phyloP scores from a whole-genome alignment of 257 asterid species.

The Salvia miltiorrhiza region DNA sequence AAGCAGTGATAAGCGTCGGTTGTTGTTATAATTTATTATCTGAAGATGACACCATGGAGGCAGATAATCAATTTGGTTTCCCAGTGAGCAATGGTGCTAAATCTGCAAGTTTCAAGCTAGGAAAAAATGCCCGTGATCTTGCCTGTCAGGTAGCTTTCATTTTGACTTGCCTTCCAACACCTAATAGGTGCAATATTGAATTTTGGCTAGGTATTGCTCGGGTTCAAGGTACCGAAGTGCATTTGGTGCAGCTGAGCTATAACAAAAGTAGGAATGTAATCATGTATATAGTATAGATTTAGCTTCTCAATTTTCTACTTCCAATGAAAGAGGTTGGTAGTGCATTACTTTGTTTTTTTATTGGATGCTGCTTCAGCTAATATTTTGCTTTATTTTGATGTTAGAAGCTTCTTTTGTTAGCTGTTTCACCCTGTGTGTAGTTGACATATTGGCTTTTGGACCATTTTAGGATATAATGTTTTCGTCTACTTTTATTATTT shows the following conservation, averaged over 20 bases:
- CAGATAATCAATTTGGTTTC: slow-evolving; percentile 56
- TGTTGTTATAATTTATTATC: slow-evolving; percentile 91
- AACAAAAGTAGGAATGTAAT: slow-evolving; percentile 2
- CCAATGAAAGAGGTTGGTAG: neutral
- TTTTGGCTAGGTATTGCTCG: neutral
- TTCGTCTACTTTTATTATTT: neutral
- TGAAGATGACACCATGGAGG: slow-evolving; percentile 42
- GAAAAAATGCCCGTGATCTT: slow-evolving; percentile 78
- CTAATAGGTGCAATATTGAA: slow-evolving; percentile 15
- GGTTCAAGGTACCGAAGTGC: neutral
- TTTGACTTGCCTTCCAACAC: neutral
- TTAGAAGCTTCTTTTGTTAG: neutral
- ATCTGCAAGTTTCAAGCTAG: slow-evolving; percentile 47
- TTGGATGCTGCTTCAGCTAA: slow-evolving; percentile 13
- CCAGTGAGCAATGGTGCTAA: slow-evolving; percentile 78
- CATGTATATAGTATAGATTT: neutral
- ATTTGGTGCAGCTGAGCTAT: neutral
- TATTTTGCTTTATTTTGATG: slow-evolving; percentile 6
- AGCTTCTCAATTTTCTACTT: neutral
- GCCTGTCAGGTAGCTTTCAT: slow-evolving; percentile 77
- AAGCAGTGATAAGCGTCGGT: slow-evolving; percentile 82
- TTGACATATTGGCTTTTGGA: neutral
- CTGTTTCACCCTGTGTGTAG: neutral
- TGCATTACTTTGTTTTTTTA: slow-evolving; percentile 3
- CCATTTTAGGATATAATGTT: neutral